A percentile compares a stretch with the other conserved stretches of the same genome.
Conservation (phyloP, 768 basidiomycete species). For the Amanita phalloides region DNA sequence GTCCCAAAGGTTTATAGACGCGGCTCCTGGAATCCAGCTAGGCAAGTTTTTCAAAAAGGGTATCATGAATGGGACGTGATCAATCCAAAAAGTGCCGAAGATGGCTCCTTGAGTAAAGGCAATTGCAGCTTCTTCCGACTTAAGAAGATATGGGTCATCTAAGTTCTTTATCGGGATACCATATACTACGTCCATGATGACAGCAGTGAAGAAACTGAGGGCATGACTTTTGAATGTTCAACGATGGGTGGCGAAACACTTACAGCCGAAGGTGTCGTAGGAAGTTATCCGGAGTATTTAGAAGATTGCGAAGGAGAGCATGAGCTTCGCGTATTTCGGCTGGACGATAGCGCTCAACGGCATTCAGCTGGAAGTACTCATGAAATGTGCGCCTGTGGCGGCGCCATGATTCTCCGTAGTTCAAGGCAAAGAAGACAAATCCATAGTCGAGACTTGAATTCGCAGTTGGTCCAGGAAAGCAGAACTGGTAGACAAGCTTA, state of each 20-base stretch:
- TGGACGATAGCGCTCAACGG: background rate
- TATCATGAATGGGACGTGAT: background rate
- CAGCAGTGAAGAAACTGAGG: background rate
- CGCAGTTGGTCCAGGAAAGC: background rate
- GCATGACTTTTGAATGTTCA: background rate
- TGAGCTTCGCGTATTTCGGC: background rate
- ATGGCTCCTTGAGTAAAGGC: background rate
- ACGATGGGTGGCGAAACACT: background rate
- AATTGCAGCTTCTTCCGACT: background rate
- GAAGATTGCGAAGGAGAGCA: background rate
- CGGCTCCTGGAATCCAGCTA: slow-evolving; percentile 25
- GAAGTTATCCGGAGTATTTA: background rate
- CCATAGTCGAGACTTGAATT: background rate
- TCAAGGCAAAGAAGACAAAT: background rate
- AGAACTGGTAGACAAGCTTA: background rate
- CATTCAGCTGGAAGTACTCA: background rate
- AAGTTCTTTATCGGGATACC: background rate
- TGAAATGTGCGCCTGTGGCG: background rate
- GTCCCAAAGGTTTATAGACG: slow-evolving; percentile 25
- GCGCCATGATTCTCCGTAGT: background rate
- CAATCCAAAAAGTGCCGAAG: slow-evolving; percentile 1
- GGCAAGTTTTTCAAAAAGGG: slow-evolving; percentile 12
- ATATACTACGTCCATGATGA: background rate
- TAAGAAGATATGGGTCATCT: background rate
- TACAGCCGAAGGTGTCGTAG: background rate